phyloP scores from a whole-genome alignment of 2,329 filamentous ascomycete genomes.

The Ceratocystis diversiconidia region DNA sequence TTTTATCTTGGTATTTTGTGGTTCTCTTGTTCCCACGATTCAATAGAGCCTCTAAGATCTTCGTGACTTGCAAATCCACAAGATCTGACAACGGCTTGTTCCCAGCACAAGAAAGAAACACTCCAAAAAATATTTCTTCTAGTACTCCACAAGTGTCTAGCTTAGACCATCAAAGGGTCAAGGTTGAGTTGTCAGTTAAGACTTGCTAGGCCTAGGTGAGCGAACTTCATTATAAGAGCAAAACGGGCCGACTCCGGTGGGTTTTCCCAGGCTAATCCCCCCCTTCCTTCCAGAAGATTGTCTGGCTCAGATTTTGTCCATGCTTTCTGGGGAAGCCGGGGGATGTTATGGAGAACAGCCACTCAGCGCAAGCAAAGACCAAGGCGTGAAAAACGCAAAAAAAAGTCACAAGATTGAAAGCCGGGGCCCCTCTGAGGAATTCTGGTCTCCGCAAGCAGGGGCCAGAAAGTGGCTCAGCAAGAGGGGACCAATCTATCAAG shows the following conservation, averaged over 20 bases:
- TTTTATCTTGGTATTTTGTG: too few species aligned
- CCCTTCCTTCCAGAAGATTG: background rate
- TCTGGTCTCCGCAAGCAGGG: background rate
- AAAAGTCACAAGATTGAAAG: background rate
- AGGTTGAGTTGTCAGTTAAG: background rate
- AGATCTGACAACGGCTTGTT: background rate
- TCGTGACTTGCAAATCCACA: background rate
- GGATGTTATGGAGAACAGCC: background rate
- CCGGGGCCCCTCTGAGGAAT: background rate
- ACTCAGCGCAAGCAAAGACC: background rate
- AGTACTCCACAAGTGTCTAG: background rate
- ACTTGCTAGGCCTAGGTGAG: background rate
- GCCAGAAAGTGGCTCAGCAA: background rate
- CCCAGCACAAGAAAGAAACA: background rate
- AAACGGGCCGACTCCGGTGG: background rate
- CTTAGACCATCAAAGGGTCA: background rate
- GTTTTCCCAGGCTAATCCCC: background rate
- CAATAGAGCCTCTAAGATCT: too few species aligned
- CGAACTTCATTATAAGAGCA: background rate
- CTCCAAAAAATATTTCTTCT: background rate
- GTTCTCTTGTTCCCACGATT: too few species aligned
- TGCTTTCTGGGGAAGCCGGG: conserved; percentile 4
- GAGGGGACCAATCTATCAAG: background rate
- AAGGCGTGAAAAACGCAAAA: background rate
- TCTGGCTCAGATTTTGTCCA: background rate